Percentiles rank a stretch among this genome's conserved stretches.
Evolutionary conservation across 1,139 yeast species (phyloP).

Genomic region (Blastobotrys petasosporus): DNA sequence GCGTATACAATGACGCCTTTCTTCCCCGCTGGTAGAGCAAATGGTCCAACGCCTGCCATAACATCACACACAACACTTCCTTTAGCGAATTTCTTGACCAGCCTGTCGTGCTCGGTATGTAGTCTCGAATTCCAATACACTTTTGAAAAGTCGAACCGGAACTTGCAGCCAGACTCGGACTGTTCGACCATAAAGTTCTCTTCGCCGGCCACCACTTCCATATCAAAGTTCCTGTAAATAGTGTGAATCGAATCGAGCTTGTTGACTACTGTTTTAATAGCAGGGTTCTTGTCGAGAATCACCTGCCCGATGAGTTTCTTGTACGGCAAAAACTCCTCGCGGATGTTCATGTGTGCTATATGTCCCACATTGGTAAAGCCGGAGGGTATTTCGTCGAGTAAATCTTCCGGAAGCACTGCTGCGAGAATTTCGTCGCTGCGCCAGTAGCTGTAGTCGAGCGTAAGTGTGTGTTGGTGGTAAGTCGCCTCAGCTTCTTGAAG

Average conservation of each 20-base stretch:
- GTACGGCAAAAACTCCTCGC: constrained; percentile 80
- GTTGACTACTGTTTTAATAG: constrained; percentile 86
- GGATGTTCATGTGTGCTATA: constrained; percentile 83
- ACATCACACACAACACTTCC: constrained; percentile 84
- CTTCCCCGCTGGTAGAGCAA: constrained; percentile 93
- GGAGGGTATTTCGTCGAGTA: constrained; percentile 70
- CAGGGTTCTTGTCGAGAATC: constrained; percentile 75
- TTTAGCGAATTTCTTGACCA: constrained; percentile 52
- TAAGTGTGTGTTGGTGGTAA: constrained; percentile 49
- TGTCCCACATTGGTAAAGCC: constrained; percentile 96
- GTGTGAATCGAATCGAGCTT: constrained; percentile 84
- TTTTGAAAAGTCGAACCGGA: constrained; percentile 81
- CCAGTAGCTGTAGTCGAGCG: constrained; percentile 75
- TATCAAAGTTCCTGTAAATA: constrained; percentile 82
- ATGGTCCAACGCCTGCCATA: constrained; percentile 98
- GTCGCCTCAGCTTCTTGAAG: constrained; percentile 44
- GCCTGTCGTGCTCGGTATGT: constrained; percentile 86
- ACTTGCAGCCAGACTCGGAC: constrained; percentile 78
- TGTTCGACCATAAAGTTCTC: constrained; percentile 72
- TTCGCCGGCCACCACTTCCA: constrained; percentile 89
- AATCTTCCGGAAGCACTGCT: constrained; percentile 68
- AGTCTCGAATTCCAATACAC: constrained; percentile 97
- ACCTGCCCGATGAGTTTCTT: constrained; percentile 82
- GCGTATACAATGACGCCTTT: constrained; percentile 76
- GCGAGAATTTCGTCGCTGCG: constrained; percentile 79